A percentile compares a stretch with the other conserved stretches of the same genome.
Conservation (phyloP, 2,329 filamentous ascomycete species). For the Penicillium decumbens region DNA sequence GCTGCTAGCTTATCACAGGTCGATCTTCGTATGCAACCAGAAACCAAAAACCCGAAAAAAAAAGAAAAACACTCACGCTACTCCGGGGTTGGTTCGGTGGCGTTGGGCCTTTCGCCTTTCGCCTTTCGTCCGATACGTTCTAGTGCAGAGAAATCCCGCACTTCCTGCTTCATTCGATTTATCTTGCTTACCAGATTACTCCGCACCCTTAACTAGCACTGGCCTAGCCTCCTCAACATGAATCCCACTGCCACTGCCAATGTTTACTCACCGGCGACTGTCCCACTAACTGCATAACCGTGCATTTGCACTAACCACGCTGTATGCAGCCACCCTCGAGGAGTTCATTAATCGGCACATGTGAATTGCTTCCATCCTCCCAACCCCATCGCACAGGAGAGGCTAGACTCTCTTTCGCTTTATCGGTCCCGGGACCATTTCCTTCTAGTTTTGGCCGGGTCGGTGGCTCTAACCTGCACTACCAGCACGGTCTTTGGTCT, state of each 20-base stretch:
- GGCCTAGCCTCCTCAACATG: background rate
- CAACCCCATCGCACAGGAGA: background rate
- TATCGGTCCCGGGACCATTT: background rate
- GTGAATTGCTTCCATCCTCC: background rate
- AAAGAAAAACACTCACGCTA: background rate
- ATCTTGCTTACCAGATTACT: no score
- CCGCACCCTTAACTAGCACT: no score
- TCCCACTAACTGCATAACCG: background rate
- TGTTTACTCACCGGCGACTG: background rate
- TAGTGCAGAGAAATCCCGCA: constrained; percentile 6
- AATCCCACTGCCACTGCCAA: background rate
- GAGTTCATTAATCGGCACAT: background rate
- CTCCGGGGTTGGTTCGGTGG: constrained; percentile 2
- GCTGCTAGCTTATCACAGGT: background rate
- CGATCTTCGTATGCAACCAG: background rate
- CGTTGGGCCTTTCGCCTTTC: background rate
- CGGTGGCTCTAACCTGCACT: background rate
- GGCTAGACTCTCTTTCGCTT: background rate
- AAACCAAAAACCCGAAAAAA: background rate
- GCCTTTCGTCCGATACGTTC: background rate
- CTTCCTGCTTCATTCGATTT: background rate
- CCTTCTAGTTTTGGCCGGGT: background rate
- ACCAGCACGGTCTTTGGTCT: background rate
- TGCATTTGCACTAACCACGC: background rate
- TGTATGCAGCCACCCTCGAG: background rate